Conservation (phyloP, 768 basidiomycete species). For the Naganishia vaughanmartiniae region DNA sequence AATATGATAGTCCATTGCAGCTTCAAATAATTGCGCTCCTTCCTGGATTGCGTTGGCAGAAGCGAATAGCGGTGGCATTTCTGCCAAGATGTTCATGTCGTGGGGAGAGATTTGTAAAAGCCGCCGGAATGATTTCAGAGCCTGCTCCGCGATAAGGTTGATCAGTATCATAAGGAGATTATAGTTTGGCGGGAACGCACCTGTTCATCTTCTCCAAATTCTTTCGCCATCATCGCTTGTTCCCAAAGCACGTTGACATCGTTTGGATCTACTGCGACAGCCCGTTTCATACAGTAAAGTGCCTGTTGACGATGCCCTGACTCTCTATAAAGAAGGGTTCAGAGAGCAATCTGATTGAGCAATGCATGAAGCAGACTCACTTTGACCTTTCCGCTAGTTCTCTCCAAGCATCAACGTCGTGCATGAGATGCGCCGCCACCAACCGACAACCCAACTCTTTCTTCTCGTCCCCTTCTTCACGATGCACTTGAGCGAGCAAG, state of each 20-base stretch:
- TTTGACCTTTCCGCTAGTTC: conserved; percentile 70
- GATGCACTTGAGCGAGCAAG: conserved; percentile 78
- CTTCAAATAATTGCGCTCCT: conserved; percentile 67
- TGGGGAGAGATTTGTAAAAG: conserved; percentile 63
- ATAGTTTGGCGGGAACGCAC: conserved; percentile 53
- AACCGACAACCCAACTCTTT: conserved; percentile 79
- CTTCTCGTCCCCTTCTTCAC: conserved; percentile 65
- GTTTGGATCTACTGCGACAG: conserved; percentile 70
- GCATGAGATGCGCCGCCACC: conserved; percentile 82
- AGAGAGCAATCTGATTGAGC: neutral
- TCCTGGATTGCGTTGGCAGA: conserved; percentile 66
- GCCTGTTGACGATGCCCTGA: conserved; percentile 78
- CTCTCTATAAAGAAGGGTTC: conserved; percentile 54
- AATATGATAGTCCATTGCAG: conserved; percentile 71
- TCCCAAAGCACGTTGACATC: conserved; percentile 89
- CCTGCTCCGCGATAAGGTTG: conserved; percentile 51
- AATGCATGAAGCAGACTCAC: conserved; percentile 54
- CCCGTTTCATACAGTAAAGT: conserved; percentile 84
- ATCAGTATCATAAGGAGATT: neutral
- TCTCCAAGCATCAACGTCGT: conserved; percentile 85
- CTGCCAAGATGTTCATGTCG: conserved; percentile 72
- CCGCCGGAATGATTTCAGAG: conserved; percentile 64
- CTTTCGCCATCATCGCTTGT: conserved; percentile 73
- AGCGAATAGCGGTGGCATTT: conserved; percentile 72
- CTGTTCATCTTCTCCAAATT: conserved; percentile 67